Conservation (phyloP, 106 monocot genomes). For the Phalaenopsis equestris region DNA sequence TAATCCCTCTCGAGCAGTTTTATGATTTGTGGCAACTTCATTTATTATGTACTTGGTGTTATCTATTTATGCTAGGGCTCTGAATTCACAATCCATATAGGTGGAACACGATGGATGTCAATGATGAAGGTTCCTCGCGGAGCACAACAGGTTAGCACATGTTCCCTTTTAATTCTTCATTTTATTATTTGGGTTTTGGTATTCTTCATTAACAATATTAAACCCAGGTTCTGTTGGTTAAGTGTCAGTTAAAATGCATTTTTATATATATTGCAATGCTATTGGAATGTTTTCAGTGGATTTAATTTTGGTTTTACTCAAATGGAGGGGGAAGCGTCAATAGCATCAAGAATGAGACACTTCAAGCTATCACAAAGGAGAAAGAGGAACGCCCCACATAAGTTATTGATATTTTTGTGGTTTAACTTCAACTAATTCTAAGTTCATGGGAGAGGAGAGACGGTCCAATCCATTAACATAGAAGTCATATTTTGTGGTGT, state of each 20-base stretch:
- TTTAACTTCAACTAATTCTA: no score
- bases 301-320: no score
- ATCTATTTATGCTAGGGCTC: constrained; percentile 9
- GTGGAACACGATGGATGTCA: constrained; percentile 22
- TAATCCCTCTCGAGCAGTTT: background rate
- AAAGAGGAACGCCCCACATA: no score
- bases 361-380: no score
- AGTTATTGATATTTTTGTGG: no score
- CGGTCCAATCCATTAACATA: no score
- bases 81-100: constrained; percentile 8
- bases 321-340: no score
- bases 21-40: background rate
- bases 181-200: background rate
- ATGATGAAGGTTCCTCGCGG: background rate
- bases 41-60: background rate
- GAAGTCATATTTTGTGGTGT: no score
- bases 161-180: background rate
- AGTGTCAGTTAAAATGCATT: background rate
- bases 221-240: background rate
- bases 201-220: background rate
- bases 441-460: no score
- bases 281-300: background rate
- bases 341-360: no score
- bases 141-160: constrained; percentile 3
- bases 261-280: background rate